Conservation (phyloP, 1,284 basidiomycete genomes). For the Farysia itapuensis region DNA sequence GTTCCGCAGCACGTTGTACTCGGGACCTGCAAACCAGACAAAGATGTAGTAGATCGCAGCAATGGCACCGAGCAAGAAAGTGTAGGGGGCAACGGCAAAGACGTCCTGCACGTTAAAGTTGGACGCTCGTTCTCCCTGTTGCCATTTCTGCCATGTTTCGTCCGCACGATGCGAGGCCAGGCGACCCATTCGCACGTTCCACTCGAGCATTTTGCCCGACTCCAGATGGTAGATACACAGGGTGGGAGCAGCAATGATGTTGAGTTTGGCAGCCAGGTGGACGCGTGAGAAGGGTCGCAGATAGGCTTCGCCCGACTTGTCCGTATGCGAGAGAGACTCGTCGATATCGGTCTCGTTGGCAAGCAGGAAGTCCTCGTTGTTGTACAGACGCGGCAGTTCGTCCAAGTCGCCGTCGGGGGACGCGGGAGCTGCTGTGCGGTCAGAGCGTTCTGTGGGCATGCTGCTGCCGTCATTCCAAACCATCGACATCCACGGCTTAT, state of each 20-base stretch:
- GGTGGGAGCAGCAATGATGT: constrained; percentile 58
- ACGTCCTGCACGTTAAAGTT: constrained; percentile 38
- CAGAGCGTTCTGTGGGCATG: constrained; percentile 22
- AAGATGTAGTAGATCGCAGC: constrained; percentile 33
- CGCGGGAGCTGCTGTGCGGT: constrained; percentile 12
- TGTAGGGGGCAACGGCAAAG: constrained; percentile 26
- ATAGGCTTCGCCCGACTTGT: constrained; percentile 55
- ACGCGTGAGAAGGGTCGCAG: constrained; percentile 60
- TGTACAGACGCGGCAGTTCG: constrained; percentile 37
- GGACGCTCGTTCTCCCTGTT: constrained; percentile 44
- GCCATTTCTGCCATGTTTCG: constrained; percentile 56
- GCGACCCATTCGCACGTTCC: constrained; percentile 48
- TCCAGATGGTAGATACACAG: constrained; percentile 59
- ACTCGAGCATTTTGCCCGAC: constrained; percentile 51
- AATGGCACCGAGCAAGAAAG: constrained; percentile 13
- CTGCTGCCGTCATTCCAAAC: constrained; percentile 61
- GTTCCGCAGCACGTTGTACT: constrained; percentile 29
- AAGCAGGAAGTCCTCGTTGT: constrained; percentile 59
- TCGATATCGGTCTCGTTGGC: constrained; percentile 60
- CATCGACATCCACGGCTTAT: constrained; percentile 58
- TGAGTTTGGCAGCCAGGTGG: constrained; percentile 59
- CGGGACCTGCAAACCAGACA: constrained; percentile 27
- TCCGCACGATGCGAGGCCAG: constrained; percentile 6
- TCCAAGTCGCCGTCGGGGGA: constrained; percentile 11
- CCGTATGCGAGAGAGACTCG: constrained; percentile 47